These are phyloP conservation scores for Pseudozyma sp. DNA, from an alignment of 1,284 basidiomycete species.

Conservation along the genomic window DNA sequence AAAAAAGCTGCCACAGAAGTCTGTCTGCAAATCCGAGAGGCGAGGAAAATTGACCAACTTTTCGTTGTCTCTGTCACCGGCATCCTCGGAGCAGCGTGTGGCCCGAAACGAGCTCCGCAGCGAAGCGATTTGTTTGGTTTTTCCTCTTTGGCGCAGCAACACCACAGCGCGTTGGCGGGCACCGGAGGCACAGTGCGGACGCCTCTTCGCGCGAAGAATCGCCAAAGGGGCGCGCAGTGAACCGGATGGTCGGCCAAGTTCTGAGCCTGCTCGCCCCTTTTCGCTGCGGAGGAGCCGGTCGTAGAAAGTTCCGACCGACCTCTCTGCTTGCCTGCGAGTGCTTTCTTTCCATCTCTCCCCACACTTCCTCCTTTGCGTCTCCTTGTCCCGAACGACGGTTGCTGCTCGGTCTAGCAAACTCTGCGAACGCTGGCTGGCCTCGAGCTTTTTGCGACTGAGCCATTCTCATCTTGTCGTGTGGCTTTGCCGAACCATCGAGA, in stretches of 20 bases:
- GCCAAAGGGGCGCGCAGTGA: background rate
- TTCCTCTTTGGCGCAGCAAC: slow-evolving; percentile 1
- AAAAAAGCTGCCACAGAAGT: too few species aligned
- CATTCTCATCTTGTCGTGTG: slow-evolving; percentile 1
- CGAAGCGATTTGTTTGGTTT: background rate
- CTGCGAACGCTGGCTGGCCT: background rate
- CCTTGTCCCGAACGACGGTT: background rate
- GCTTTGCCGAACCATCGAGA: slow-evolving; percentile 5
- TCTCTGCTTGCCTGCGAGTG: background rate
- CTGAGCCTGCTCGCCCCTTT: background rate
- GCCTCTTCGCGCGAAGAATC: background rate
- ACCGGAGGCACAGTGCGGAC: background rate
- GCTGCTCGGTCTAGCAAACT: background rate
- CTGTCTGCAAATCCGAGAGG: too few species aligned
- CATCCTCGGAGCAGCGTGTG: slow-evolving; percentile 17
- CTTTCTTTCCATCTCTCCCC: background rate
- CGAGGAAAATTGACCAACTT: background rate
- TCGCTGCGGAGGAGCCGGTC: slow-evolving; percentile 1
- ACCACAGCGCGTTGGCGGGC: background rate
- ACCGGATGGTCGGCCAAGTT: slow-evolving; percentile 1
- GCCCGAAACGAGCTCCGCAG: background rate
- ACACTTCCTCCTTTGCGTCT: background rate
- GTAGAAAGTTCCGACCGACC: background rate
- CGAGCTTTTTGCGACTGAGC: background rate
- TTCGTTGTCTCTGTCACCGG: slow-evolving; percentile 8